Conservation (phyloP, 495 filamentous ascomycete species). For the Penicillium salamii region DNA sequence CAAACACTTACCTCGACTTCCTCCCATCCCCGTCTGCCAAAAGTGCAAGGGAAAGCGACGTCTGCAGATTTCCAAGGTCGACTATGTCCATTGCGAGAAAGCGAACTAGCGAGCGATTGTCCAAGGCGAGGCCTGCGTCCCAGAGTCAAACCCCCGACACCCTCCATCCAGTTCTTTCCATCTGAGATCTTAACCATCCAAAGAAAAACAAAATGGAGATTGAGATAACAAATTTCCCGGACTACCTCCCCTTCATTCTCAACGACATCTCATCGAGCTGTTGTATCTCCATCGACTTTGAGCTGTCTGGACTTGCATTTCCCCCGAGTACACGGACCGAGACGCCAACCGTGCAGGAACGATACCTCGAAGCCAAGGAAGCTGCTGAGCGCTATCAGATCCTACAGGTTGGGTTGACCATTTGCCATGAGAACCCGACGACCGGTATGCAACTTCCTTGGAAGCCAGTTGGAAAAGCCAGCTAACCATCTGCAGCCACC, state of each 20-base stretch:
- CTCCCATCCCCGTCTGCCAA: no score
- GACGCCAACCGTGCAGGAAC: slow-evolving; percentile 53
- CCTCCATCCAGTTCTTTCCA: background rate
- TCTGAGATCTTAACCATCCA: background rate
- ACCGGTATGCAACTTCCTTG: slow-evolving; percentile 35
- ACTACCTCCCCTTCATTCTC: slow-evolving; percentile 57
- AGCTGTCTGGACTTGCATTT: slow-evolving; percentile 66
- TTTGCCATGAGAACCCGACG: slow-evolving; percentile 52
- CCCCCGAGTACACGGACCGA: slow-evolving; percentile 21
- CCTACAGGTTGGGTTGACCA: slow-evolving; percentile 74
- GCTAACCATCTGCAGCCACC: slow-evolving; percentile 30
- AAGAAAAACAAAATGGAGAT: slow-evolving; percentile 64
- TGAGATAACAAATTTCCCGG: slow-evolving; percentile 49
- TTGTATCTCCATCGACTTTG: slow-evolving; percentile 73
- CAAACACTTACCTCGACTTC: no score
- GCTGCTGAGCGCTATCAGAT: slow-evolving; percentile 70
- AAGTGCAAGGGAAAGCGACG: no score
- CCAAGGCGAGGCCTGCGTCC: no score
- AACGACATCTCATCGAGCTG: slow-evolving; percentile 53
- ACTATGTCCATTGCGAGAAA: no score
- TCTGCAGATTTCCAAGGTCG: no score
- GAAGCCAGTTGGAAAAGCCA: background rate
- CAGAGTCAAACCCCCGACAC: no score
- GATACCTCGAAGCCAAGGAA: slow-evolving; percentile 62
- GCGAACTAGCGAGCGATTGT: no score